Evolutionary conservation across 768 basidiomycete species (phyloP), one percentile per base, ranked within the genome.

Genomic region (Boletus reticuloceps): DNA sequence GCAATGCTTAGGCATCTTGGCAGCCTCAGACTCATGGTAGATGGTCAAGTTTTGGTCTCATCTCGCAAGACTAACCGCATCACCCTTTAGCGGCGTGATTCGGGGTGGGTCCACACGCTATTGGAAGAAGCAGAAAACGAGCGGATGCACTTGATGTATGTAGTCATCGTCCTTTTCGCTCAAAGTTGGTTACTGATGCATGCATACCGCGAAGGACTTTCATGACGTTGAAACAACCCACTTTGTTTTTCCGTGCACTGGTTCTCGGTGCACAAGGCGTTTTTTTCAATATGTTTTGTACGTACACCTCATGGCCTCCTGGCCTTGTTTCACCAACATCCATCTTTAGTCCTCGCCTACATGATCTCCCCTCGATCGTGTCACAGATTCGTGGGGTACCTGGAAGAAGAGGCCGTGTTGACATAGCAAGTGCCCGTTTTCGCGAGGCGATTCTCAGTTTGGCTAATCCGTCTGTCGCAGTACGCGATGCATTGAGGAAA

Each of bases 81-180:
- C 32, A 40, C 53, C 43, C n/a, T 41, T 22, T 58, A 82, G 77
- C 72, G 76, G 61, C 77, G 81, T 55, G 81, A 83, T 63, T 77
- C 77, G 27, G 79, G 82, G 37, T 94, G 94, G 94, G 97, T 97
- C 59, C 91, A 94, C 69, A 95, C 93, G 7, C 82, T 93, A 42
- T 75, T 97, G 17, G 89, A 94, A 68, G 96, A 97, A 75, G 94
- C 94, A 13, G 94, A 98, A 68, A 98, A 98, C 68, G 96, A 99
- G 74, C 79, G 96, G 36, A 96, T 97, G 91, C 94, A 96, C 70
- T 78, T 95, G 50, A 89, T 95, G 89, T 91, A 51, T 38, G 48
- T 41, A 19, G 37, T 48, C 49, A 55, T 58, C 36, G 40, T 9
- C 57, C 37, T 29, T 38, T 51, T 50, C 16, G 29, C 29, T 38